Percentiles rank a stretch among this genome's conserved stretches.
These are phyloP conservation scores for Leccinum longicurvipes DNA, from an alignment of 768 basidiomycete species.

Conservation along the genomic window DNA sequence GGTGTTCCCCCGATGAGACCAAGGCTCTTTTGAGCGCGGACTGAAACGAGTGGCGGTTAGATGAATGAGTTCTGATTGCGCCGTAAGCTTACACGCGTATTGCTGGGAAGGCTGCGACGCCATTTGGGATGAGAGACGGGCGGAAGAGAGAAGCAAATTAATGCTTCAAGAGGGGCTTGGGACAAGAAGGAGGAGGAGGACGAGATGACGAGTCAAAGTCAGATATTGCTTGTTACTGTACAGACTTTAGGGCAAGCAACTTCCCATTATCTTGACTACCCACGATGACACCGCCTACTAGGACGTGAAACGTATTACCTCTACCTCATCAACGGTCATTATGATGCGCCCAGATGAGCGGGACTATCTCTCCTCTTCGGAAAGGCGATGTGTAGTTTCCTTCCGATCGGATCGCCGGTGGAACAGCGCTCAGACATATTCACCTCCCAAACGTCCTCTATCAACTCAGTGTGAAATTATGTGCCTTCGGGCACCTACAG, in stretches of 20 bases:
- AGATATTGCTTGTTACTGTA: background rate
- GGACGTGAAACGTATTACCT: background rate
- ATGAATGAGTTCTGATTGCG: conserved; percentile 6
- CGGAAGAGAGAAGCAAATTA: conserved; percentile 66
- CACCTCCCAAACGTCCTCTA: background rate
- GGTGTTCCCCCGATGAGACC: conserved; percentile 84
- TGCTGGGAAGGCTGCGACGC: conserved; percentile 75
- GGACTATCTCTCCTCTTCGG: too few species aligned
- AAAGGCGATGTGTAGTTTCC: too few species aligned
- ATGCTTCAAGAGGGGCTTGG: conserved; percentile 55
- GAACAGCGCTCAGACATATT: too few species aligned
- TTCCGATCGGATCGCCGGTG: background rate
- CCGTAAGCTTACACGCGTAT: conserved; percentile 70
- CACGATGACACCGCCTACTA: too few species aligned
- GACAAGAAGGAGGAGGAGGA: conserved; percentile 16
- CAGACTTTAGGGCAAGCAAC: conserved; percentile 20
- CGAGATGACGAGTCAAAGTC: conserved; percentile 24
- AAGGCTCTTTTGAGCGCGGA: conserved; percentile 91
- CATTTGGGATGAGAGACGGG: conserved; percentile 46
- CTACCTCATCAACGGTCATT: too few species aligned
- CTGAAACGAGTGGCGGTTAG: conserved; percentile 39
- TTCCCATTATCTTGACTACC: background rate
- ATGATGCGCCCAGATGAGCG: background rate
- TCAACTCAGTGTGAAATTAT: too few species aligned
- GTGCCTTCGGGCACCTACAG: too few species aligned